Evolutionary conservation across 129 eudicot genomes (phyloP), one percentile per base, ranked within the genome.

Genomic region (Lonicera japonica): DNA sequence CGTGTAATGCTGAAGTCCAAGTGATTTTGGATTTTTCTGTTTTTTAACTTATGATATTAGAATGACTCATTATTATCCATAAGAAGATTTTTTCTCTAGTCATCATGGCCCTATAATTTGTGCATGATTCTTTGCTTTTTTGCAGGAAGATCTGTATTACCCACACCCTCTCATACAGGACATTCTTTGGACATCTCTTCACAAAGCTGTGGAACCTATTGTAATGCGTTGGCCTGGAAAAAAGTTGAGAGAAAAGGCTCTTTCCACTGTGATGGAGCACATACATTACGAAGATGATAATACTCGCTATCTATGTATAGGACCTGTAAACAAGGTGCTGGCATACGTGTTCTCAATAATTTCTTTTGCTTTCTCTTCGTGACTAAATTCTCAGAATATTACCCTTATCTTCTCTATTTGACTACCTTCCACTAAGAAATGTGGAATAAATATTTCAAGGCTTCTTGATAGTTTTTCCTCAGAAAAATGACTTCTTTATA

Each of bases 61-160:
- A 43, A 43, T 43, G 50, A 10, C 55, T 50, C 21, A 14, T 17
- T 17, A 50, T 15, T 50, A 50, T 1, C 3, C 55, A 50, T 16
- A 50, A 5, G 9, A n/a, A 50, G 55, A 50, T 50, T 16, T 45
- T 50, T 50, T n/a, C 1, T n/a, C n/a, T n/a, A n/a, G 55, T 50
- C 19, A 50, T 50, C 21, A 50, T 50, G 55, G 55, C 21, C 8
- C 55, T 50, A n/a, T n/a, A 43, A 5, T 50, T 50, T 15, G 9
- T 50, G 55, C 55, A 50, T 17, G 21, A 17, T 50, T 56, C 16
- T 11, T 47, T 69, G 43, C 62, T 65, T 67, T 60, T 47, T 58
- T 84, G 74, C 91, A 92, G 98, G 98, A 87, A 76, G 98, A 91
- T 73, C 89, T 91, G 57, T 91, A 87, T 74, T 91, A 91, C 67